Base-by-base conservation (phyloP, 768 basidiomycete species). In the Tylopilus rubrobrunneus region DNA sequence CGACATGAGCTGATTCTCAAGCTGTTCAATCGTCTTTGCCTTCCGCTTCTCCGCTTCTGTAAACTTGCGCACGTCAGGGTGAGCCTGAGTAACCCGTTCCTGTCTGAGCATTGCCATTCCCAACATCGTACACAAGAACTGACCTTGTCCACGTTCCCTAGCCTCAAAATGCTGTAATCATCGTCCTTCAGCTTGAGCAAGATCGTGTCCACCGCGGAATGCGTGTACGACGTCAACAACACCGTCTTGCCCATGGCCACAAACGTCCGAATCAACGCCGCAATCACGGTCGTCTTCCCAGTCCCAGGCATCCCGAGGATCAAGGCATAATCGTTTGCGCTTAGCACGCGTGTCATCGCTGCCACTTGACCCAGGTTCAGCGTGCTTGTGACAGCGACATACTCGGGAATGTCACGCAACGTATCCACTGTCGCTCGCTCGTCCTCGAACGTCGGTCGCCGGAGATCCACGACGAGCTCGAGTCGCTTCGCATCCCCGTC, bases 251-350 rank as follows among this genome's bases (percentile, higher is more conserved):
- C 91, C 71, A 84, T 75, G 37, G 71, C 78, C 2, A 94, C 92
- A 14, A 98, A 72, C 45, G 79, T 79, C 62, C 82, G 79, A 65
- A 98, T 94, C 45, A 97, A 80, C 31, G 91, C 86, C 1, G 90
- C 92, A 56, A 97, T 89, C 5, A 97, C 89, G 1, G 93, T 96
- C 41, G 96, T 97, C 73, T 99, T 99, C 8, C 97, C 96, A 5
- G 96, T 98, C 1, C 97, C 97, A 8, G 97, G 97, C 97, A 98
- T 98, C 15, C 97, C 97, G 7, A 98, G 76, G 27, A 99, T 82
- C 52, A 98, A 73, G 1, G 95, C 87, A 66, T 98, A 99, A 68
- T 99, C 94, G 53, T 81, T 74, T 2, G 97, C 92, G 7, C 77
- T 73, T 25, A 98, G 67, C 3, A 87, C 90, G 61, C 84, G 88